Evolutionary conservation across 805 yeast species (phyloP).

Genomic region (Dipodascopsis uninucleata): DNA sequence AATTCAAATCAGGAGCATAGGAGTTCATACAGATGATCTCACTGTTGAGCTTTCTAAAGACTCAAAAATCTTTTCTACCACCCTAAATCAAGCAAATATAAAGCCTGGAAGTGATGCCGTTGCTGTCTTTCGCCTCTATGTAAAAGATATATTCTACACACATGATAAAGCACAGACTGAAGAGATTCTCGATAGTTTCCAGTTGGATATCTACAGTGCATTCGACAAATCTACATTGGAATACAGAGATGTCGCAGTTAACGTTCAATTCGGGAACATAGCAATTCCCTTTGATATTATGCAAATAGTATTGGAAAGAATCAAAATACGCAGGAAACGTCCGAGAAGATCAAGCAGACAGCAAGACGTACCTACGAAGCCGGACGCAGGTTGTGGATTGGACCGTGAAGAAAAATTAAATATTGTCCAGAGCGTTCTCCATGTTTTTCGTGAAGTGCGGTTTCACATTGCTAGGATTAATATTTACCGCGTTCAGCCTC

Average conservation of each 20-base stretch:
- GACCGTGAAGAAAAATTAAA: slow-evolving; percentile 29
- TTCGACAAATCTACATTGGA: slow-evolving; percentile 3
- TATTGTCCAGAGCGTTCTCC: slow-evolving; percentile 32
- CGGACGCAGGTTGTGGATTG: no score
- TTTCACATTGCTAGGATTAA: slow-evolving; percentile 36
- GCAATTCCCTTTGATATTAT: slow-evolving; percentile 20
- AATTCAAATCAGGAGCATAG: slow-evolving; percentile 16
- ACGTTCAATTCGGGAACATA: slow-evolving; percentile 19
- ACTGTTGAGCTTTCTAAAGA: slow-evolving; percentile 9
- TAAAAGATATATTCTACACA: slow-evolving; percentile 20
- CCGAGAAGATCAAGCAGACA: no score
- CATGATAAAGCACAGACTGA: slow-evolving; percentile 10
- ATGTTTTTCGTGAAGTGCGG: slow-evolving; percentile 39
- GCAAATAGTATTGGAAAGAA: slow-evolving; percentile 14
- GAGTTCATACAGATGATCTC: slow-evolving; percentile 10
- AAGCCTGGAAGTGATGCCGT: background rate
- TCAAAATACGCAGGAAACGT: background rate
- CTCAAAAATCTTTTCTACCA: slow-evolving; percentile 5
- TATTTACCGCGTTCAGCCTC: slow-evolving; percentile 33
- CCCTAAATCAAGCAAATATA: background rate
- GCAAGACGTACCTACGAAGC: slow-evolving; percentile 2
- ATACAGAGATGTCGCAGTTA: slow-evolving; percentile 8
- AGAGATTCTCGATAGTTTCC: slow-evolving; percentile 21
- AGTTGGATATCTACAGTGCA: slow-evolving; percentile 14
- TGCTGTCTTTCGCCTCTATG: slow-evolving; percentile 16